Evolutionary conservation across 805 yeast genomes (phyloP), one percentile per base, ranked within the genome.

Genomic region (Schizosaccharomyces osmophilus): DNA sequence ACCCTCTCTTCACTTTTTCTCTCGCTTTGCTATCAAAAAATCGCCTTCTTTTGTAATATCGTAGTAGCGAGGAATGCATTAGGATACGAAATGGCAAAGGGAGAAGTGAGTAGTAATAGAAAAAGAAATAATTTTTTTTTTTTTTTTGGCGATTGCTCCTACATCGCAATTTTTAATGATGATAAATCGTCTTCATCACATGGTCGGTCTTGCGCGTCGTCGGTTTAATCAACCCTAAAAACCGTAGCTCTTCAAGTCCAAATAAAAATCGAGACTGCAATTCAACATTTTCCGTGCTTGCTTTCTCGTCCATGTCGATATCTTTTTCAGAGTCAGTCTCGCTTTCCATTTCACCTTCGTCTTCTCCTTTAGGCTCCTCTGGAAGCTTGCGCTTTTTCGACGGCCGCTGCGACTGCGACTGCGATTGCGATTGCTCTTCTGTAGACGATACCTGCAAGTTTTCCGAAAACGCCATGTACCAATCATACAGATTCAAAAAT

Each of bases 401-500:
- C 41, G 4, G 15, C 41, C 15, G 41, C 41, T 31, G 5, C 32
- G 1, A 5, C 32, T 4, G 17, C n/a, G 42, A 61, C 42, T 31
- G 5, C 32, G 1, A 5, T 8, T 4, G 17, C n/a, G 42, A 61
- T 32, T n/a, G n/a, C 55, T n/a, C n/a, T 2, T 41, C 31, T 5
- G 15, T 26, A 11, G 22, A 55, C 19, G 55, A 39, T 2, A 6
- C 26, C 9, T 32, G 51, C 43, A 17, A 22, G n/a, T 43, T 15
- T 48, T 29, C 45, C 39, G 31, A 22, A 48, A 65, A 65, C n/a
- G 66, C 66, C 19, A 17, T 42, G 63, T 62, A 65, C 45, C 57
- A 65, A 32, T 65, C 66, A 48, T 60, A 62, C n/a, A 61, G 26
- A 36, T 65, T 65, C 24, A 65, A 61, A 26, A 62, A 41, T 24